Evolutionary conservation across 352 stramenopile species (phyloP).

Genomic region (Pythium brassicae): DNA sequence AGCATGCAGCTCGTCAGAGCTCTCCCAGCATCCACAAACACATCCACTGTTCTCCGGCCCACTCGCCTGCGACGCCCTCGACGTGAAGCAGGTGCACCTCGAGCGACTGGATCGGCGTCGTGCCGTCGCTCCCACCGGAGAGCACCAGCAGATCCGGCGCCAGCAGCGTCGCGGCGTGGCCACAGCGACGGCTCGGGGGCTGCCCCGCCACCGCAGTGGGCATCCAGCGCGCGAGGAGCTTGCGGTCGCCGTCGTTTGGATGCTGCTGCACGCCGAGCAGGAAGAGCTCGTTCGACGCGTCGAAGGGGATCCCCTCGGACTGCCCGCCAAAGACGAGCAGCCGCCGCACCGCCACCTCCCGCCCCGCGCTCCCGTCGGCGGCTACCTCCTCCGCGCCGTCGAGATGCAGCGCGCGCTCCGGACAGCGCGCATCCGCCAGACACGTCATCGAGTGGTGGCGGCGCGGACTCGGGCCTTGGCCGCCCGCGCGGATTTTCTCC

Average conservation of each 20-base stretch:
- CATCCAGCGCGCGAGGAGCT: conserved; percentile 36
- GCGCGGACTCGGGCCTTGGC: conserved; percentile 40
- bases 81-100: conserved; percentile 42
- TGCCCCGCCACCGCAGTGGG: conserved; percentile 21
- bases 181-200: conserved; percentile 38
- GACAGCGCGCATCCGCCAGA: conserved; percentile 27
- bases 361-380: neutral
- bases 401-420: conserved; percentile 15
- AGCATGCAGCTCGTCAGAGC: neutral
- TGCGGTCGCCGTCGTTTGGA: conserved; percentile 6
- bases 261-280: conserved; percentile 18
- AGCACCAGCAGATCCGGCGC: conserved; percentile 39
- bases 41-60: neutral
- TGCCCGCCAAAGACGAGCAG: conserved; percentile 69
- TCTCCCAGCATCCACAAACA: neutral
- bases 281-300: conserved; percentile 65
- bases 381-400: neutral
- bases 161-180: conserved; percentile 43
- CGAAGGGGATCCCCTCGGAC: conserved; percentile 60
- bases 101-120: conserved; percentile 37
- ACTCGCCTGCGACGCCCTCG: conserved; percentile 26
- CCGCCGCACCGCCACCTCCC: conserved; percentile 28
- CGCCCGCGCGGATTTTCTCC: conserved; percentile 46
- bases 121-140: conserved; percentile 59
- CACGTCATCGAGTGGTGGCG: conserved; percentile 67